Conservation (phyloP, 78 protist genomes). For the Polysphondylium violaceum region DNA sequence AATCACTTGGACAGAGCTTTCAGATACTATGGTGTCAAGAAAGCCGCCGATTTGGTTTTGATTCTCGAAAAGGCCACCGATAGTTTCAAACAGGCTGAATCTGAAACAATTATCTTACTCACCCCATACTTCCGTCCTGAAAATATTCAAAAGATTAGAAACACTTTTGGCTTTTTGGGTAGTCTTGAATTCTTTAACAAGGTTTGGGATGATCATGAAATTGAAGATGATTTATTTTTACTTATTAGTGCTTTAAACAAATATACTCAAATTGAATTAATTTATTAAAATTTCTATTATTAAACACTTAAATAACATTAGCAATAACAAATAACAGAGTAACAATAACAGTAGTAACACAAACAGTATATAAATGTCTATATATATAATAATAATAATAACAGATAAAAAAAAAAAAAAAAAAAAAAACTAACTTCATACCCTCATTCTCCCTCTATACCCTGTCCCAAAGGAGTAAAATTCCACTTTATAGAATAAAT, state of each 20-base stretch:
- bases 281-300: slow-evolving; percentile 36
- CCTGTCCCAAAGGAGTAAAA: too few species aligned
- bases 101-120: slow-evolving; percentile 25
- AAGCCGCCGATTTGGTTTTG: slow-evolving; percentile 17
- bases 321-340: neutral
- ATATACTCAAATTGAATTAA: slow-evolving; percentile 77
- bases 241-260: slow-evolving; percentile 72
- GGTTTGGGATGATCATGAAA: slow-evolving; percentile 75
- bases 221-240: slow-evolving; percentile 74
- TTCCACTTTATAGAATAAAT: too few species aligned
- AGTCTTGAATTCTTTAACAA: slow-evolving; percentile 45
- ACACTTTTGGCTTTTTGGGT: slow-evolving; percentile 61
- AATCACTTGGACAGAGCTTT: slow-evolving; percentile 49
- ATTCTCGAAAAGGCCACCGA: slow-evolving; percentile 28
- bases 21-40: slow-evolving; percentile 63
- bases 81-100: slow-evolving; percentile 60
- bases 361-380: neutral
- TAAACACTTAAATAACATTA: neutral
- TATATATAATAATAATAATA: too few species aligned
- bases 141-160: slow-evolving; percentile 51
- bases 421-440: too few species aligned
- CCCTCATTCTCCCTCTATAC: too few species aligned
- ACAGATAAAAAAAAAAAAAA: too few species aligned
- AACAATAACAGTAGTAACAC: neutral
- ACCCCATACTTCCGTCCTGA: slow-evolving; percentile 71